phyloP scores from a whole-genome alignment of 345 rosid genomes.

The Garcia nutans region DNA sequence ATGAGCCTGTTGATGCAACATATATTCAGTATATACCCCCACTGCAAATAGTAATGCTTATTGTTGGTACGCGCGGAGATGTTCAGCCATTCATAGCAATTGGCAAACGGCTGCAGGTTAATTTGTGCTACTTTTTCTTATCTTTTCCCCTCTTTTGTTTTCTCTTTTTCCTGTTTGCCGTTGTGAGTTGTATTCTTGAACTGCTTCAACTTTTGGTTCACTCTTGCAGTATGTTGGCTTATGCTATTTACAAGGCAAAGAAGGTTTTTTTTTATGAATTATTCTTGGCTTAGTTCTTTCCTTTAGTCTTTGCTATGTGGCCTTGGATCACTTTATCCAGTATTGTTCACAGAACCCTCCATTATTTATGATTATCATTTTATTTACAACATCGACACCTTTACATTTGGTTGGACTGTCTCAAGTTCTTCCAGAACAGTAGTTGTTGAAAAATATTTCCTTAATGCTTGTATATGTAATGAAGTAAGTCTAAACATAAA shows the following conservation, averaged over 20 bases:
- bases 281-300: neutral
- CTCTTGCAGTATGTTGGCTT: neutral
- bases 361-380: neutral
- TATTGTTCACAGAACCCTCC: neutral
- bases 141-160: neutral
- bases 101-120: constrained; percentile 66
- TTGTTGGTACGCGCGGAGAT: constrained; percentile 58
- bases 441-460: neutral
- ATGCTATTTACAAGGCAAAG: neutral
- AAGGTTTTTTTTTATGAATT: neutral
- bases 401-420: neutral
- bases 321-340: neutral
- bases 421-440: neutral
- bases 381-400: neutral
- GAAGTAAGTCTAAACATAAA: neutral
- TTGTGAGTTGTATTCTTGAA: neutral
- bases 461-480: constrained; percentile 6
- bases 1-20: constrained; percentile 63
- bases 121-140: constrained; percentile 48
- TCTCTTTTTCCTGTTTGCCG: neutral
- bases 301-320: neutral
- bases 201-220: constrained; percentile 1
- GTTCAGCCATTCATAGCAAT: constrained; percentile 70
- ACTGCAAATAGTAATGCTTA: constrained; percentile 49
- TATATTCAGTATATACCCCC: constrained; percentile 70